These are phyloP conservation scores for Sesbania bispinosa DNA, from an alignment of 306 rosid genomes.

Conservation along the genomic window DNA sequence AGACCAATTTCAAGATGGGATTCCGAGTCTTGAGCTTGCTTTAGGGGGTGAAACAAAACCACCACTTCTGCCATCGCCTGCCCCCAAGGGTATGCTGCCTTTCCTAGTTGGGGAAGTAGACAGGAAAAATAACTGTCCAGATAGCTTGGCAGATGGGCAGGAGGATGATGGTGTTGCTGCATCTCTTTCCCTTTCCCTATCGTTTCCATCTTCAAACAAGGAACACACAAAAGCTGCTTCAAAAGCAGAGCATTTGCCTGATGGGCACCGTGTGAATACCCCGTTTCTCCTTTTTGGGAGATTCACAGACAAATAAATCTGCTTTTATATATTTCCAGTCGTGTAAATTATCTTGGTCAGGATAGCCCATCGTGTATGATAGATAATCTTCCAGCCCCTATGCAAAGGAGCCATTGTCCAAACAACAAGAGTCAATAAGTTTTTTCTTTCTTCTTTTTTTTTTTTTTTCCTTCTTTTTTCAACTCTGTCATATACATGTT, in stretches of 20 bases:
- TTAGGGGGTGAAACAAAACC: slow-evolving; percentile 72
- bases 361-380: slow-evolving; percentile 38
- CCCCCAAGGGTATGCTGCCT: slow-evolving; percentile 66
- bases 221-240: slow-evolving; percentile 46
- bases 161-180: slow-evolving; percentile 70
- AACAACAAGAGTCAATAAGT: slow-evolving; percentile 53
- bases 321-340: slow-evolving; percentile 30
- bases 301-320: slow-evolving; percentile 52
- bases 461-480: too few relatives aligned
- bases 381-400: slow-evolving; percentile 36
- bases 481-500: slow-evolving; percentile 29
- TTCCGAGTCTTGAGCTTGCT: slow-evolving; percentile 88
- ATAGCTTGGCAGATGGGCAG: slow-evolving; percentile 31
- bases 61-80: slow-evolving; percentile 26
- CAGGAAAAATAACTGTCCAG: slow-evolving; percentile 43
- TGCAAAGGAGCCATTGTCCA: slow-evolving; percentile 31
- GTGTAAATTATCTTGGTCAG: slow-evolving; percentile 40
- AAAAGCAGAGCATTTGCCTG: slow-evolving; percentile 55
- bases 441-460: not conserved
- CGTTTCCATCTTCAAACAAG: slow-evolving; percentile 78
- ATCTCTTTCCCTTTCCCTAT: slow-evolving; percentile 82
- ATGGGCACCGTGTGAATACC: slow-evolving; percentile 57
- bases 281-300: slow-evolving; percentile 71
- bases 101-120: slow-evolving; percentile 65
- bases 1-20: slow-evolving; percentile 36